Base-by-base conservation (phyloP, 148 eudicot species). In the Camellia lanceoleosa region DNA sequence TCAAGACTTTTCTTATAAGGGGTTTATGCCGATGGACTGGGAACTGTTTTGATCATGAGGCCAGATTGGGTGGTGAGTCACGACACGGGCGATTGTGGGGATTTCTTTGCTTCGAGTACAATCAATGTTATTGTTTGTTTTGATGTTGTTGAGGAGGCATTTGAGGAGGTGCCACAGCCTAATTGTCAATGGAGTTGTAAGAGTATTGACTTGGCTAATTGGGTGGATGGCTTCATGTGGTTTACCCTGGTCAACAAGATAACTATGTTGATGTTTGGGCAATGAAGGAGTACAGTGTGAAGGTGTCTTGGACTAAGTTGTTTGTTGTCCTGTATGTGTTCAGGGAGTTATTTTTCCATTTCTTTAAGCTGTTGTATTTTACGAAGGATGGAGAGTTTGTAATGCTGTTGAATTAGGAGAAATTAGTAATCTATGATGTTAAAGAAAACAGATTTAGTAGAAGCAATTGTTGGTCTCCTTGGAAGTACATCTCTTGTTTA, bases 111-210 rank as follows among this genome's bases (percentile, higher is more conserved):
- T 62, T 72, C 30, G 0, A 18, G 60, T 18, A 9, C 5, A 4
- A 30, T 30, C 5, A 3, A 9, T 1, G 78, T 3, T 41, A 61
- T 75, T 3, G 55, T 61, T 3, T 61, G 51, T 18, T 75, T 75
- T 61, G 78, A 75, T 75, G 54, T 52, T 44, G 6, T n/a, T 15
- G 77, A 74, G 77, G 63, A 74, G 46, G 58, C 5, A 23, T 74
- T 75, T 43, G 20, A 64, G 66, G 52, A 75, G 78, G 23, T 61
- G 10, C 38, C 52, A 11, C 0, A 15, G 5, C 78, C 78, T 61
- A 46, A 3, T 43, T 15, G 3, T 8, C 68, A 18, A 12, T 20
- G 15, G 9, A 5, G 5, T 7, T 8, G 42, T 16, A 1, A 1
- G 1, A 7, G 16, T 75, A 42, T 75, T 43, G 11, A 15, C 12